Evolutionary conservation across 2,329 filamentous ascomycete genomes (phyloP), one percentile per base, ranked within the genome.

Genomic region (Ascosphaera aggregata): DNA sequence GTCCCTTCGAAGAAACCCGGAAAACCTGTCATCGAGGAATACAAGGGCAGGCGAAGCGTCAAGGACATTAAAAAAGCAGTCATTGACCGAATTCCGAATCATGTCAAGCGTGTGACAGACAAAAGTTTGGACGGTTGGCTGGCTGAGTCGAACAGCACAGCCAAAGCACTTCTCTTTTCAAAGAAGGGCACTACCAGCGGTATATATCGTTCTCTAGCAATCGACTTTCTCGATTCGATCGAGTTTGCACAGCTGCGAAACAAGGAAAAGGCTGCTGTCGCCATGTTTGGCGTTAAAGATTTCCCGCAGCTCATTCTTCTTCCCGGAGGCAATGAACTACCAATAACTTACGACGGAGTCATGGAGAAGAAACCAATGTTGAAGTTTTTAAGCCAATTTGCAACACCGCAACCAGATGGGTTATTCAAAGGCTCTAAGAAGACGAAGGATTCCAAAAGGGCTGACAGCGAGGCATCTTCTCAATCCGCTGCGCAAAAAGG

Each of bases 121-220:
- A 80, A 80, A 57, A 76, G 80, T 36, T 51, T 92, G 30, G 75
- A 82, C 41, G 61, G 62, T 9, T 98, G 86, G 69, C 57, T 94
- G 38, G 60, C 62, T 8, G 66, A 69, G 42, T 67, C 70, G 35
- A 75, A 73, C 43, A 70, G 78, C 16, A 69, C 66, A 9, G 71
- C 84, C 38, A 94, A 92, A 63, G 85, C 80, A 0, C 73, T 98
- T 24, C 63, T 98, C 2, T 95, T 98, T 58, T 91, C 80, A 2
- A 80, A 93, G 41, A 98, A 95, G 63, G 82, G 84, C 17, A 76
- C 78, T 4, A 86, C 80, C 0, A 86, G 80, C 53, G 72, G 84
- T 9, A 64, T 93, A 18, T 61, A 94, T 45, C 80, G 79, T 55
- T 76, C 82, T 43, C 57, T 95, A 40, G 85, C 89, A 4, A 82